A percentile compares a stretch with the other conserved stretches of the same genome.
These are phyloP conservation scores for Chlorella vulgaris DNA, from an alignment of 139 green algal species.

Conservation along the genomic window DNA sequence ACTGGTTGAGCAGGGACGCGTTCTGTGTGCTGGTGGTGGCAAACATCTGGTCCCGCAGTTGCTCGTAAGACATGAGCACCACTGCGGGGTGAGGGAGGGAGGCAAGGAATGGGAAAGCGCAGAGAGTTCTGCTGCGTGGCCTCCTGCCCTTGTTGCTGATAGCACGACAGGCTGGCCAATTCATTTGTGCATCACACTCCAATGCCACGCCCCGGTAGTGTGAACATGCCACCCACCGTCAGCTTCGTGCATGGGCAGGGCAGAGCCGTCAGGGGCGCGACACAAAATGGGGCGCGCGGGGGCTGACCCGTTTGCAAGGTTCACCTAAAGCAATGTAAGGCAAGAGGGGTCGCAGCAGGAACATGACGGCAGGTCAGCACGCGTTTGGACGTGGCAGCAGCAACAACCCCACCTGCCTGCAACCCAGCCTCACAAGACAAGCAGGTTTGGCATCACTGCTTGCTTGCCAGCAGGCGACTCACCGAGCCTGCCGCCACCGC, in stretches of 20 bases:
- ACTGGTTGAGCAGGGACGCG: conserved; percentile 45
- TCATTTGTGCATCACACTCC: too few relatives aligned
- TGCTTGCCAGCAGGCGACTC: not conserved
- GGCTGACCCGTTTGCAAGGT: not conserved
- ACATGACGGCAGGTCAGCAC: too few relatives aligned
- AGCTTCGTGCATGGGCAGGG: conserved; percentile 42
- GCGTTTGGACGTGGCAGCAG: too few relatives aligned
- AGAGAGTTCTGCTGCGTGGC: too few relatives aligned
- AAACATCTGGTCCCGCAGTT: conserved; percentile 48
- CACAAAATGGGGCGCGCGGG: conserved; percentile 3
- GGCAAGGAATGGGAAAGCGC: not conserved
- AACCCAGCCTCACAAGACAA: too few relatives aligned
- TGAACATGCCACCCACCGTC: too few relatives aligned
- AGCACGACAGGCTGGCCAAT: too few relatives aligned
- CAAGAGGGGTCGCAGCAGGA: too few relatives aligned
- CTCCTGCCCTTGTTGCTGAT: too few relatives aligned
- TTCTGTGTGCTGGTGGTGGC: not conserved
- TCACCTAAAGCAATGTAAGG: too few relatives aligned
- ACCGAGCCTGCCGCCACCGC: not conserved
- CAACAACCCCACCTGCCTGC: too few relatives aligned
- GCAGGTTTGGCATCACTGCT: not conserved
- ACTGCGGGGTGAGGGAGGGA: not conserved
- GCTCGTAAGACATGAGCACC: conserved; percentile 38
- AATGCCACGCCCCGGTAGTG: too few relatives aligned
- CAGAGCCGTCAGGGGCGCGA: not conserved